Base-by-base conservation (phyloP, 148 eudicot genomes). In the Vaccinium corymbosum region DNA sequence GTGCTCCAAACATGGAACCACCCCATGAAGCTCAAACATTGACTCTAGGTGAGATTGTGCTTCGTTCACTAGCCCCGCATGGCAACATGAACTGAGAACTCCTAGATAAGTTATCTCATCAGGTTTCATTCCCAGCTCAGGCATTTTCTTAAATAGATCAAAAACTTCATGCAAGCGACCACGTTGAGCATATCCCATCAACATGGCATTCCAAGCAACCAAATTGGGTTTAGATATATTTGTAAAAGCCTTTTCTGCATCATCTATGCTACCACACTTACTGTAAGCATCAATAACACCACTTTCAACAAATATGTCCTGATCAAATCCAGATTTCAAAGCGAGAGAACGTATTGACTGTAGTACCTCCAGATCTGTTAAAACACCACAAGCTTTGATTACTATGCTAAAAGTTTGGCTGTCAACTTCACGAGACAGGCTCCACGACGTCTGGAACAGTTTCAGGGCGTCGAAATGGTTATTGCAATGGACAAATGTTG, bases 31-130 rank as follows among this genome's bases (percentile, higher is more conserved):
- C 82, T 87, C 88, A 79, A 87, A 82, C 94, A 92, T 92, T 17
- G 90, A 85, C 76, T 61, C 66, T 19, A 92, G 83, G 80, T 90
- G 88, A 14, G 12, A 73, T 72, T 85, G 87, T 46, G 94, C 93
- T 89, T 91, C 92, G 8, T 82, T 81, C 80, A 88, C 90, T 64
- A 89, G 83, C 61, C 93, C 93, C 13, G 79, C 89, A 76, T 92
- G 93, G 85, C 89, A 90, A 74, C 94, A 92, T 74, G 93, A 89
- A 35, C 83, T 92, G 76, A 92, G 92, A 55, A 92, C 85, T 76
- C 94, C 94, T 19, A 92, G 87, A 88, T 89, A 91, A 19, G 93
- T 92, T 82, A 92, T 92, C 85, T 90, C 92, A 72, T 90, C 93
- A 27, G 92, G 92, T 74, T 76, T 86, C 14, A 91, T 76, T 20